Evolutionary conservation across 441 rosid species (phyloP), one percentile per base, ranked within the genome.

Genomic region (Adansonia rubrostipa): DNA sequence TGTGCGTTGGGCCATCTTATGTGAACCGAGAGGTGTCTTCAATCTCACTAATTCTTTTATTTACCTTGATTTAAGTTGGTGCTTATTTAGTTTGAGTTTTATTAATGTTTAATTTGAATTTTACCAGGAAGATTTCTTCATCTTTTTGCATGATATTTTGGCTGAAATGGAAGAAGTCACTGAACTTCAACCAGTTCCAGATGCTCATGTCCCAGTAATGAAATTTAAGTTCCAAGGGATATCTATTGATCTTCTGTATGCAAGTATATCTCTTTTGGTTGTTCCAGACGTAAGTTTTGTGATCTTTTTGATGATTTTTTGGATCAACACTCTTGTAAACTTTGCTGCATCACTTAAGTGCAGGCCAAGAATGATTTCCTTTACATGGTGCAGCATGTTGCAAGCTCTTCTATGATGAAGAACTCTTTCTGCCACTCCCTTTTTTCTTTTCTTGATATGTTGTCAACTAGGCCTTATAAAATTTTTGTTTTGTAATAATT

Each of bases 191-290:
- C 91, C 92, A 66, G 87, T 92, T 80, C 92, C 93, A 4, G 89
- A 92, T 60, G 96, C 96, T 71, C 92, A 92, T 76, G 96, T 92
- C 22, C 96, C 96, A 4, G 93, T 92, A 66, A 88, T 92, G 96
- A 92, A 88, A 81, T 88, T 92, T 78, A 92, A 92, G 82, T 92
- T 86, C 77, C 89, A 85, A 76, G 93, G 93, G 79, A 89, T 89
- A 84, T 85, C 92, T 11, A 74, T 92, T 60, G 96, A 92, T 87
- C 91, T 92, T 67, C 91, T 92, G 40, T 92, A 92, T 78, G 96
- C 96, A 73, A 90, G 92, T 77, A 80, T 90, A 76, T 86, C 91
- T 22, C 90, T 80, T 76, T 78, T 78, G 83, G 88, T 90, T 78
- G 90, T 92, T 81, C 93, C 96, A 77, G 89, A 87, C 81, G 96